A percentile compares a stretch with the other conserved stretches of the same genome.
Conservation (phyloP, 2,329 filamentous ascomycete genomes). For the Thielaviopsis ethacetica region DNA sequence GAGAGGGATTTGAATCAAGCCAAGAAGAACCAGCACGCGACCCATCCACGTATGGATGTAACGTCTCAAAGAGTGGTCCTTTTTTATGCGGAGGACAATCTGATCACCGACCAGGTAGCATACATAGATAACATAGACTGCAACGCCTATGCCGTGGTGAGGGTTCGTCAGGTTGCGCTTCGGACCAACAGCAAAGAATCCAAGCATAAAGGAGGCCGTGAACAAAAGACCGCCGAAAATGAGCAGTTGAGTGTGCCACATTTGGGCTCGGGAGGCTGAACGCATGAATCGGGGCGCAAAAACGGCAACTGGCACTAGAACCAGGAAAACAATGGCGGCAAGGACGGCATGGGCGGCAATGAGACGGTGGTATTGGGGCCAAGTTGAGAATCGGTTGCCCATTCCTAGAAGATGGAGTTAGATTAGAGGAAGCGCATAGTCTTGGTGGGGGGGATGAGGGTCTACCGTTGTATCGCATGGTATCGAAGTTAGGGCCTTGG, state of each 20-base stretch:
- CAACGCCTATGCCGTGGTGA: conserved; percentile 70
- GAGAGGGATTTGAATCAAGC: conserved; percentile 72
- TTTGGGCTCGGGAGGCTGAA: conserved; percentile 43
- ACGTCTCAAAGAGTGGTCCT: conserved; percentile 31
- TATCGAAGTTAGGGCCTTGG: conserved; percentile 60
- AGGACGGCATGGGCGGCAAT: conserved; percentile 57
- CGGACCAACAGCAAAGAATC: conserved; percentile 64
- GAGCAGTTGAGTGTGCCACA: conserved; percentile 59
- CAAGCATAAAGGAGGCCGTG: conserved; percentile 57
- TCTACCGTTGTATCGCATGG: conserved; percentile 68
- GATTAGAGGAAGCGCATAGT: too few relatives aligned
- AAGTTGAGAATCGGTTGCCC: conserved; percentile 59
- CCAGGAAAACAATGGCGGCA: conserved; percentile 56
- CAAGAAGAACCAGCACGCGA: conserved; percentile 59
- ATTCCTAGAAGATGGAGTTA: conserved; percentile 38
- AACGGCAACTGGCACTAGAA: conserved; percentile 58
- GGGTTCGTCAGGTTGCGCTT: conserved; percentile 59
- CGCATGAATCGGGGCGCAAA: conserved; percentile 58
- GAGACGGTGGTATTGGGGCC: conserved; percentile 53
- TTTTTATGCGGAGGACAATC: conserved; percentile 38
- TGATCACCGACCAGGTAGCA: conserved; percentile 55
- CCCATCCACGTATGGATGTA: conserved; percentile 83
- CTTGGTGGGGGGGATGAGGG: not conserved
- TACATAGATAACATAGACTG: conserved; percentile 57
- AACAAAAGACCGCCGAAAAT: conserved; percentile 50